phyloP scores from a whole-genome alignment of 352 stramenopile genomes.

The Globisporangium irregulare region DNA sequence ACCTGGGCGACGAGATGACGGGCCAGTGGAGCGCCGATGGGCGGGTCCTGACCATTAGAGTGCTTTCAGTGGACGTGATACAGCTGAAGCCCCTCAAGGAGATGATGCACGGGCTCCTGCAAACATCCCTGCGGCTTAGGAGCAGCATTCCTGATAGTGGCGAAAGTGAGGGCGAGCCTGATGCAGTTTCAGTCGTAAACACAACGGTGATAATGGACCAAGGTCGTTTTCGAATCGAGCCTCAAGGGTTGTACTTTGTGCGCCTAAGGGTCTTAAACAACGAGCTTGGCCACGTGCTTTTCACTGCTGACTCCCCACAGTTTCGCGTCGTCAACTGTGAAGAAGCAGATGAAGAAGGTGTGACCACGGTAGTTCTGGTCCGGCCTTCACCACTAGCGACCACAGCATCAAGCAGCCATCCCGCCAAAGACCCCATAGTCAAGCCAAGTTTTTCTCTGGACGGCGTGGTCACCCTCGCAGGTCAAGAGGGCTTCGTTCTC shows the following conservation, averaged over 20 bases:
- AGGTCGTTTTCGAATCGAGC: constrained; percentile 35
- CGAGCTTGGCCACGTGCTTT: not conserved
- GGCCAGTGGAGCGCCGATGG: constrained; percentile 39
- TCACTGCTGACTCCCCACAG: constrained; percentile 15
- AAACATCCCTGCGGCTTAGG: constrained; percentile 20
- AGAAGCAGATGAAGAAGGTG: not conserved
- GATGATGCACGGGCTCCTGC: constrained; percentile 44
- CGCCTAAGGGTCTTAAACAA: constrained; percentile 13
- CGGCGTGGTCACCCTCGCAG: constrained; percentile 49
- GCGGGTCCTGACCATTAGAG: constrained; percentile 36
- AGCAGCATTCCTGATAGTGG: not conserved
- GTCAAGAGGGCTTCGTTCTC: constrained; percentile 44
- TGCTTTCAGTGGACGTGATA: constrained; percentile 33
- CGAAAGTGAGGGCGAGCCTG: not conserved
- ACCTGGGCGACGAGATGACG: constrained; percentile 50
- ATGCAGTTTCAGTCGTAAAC: not conserved
- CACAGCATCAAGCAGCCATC: not conserved
- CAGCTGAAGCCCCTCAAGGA: constrained; percentile 34
- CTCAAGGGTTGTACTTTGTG: constrained; percentile 28
- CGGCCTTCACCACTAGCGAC: not conserved
- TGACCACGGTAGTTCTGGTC: not conserved
- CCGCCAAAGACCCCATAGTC: not conserved
- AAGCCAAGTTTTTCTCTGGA: constrained; percentile 34
- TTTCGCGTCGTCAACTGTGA: constrained; percentile 18
- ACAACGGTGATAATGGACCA: constrained; percentile 6